Evolutionary conservation across 2,329 filamentous ascomycete species (phyloP).

Genomic region (Parasarocladium wereldwijsianum): DNA sequence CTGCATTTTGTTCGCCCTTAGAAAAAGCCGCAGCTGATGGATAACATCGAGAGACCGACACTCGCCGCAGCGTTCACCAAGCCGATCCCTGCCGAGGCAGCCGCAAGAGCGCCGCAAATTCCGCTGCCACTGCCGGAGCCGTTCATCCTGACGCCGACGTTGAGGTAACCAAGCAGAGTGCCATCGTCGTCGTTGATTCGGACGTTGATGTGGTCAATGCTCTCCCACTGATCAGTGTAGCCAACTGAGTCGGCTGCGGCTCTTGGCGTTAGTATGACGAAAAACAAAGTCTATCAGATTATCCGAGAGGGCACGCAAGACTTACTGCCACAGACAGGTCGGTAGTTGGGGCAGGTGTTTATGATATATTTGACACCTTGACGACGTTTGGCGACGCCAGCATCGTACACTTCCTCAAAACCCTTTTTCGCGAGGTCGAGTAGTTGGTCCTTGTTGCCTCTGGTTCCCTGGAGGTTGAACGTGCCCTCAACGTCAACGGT

Average conservation of each 20-base stretch:
- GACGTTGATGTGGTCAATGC: background rate
- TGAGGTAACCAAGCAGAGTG: background rate
- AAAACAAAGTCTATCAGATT: background rate
- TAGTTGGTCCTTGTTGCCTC: background rate
- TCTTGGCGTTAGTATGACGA: too few relatives aligned
- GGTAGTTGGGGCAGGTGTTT: too few relatives aligned
- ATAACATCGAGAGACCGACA: background rate
- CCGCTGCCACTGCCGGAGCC: background rate
- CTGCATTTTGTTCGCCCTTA: too few relatives aligned
- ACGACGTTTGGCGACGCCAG: background rate
- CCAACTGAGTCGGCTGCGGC: background rate
- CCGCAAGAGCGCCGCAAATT: background rate
- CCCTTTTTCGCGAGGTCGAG: constrained; percentile 2
- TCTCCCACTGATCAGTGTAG: constrained; percentile 1
- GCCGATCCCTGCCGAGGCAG: background rate
- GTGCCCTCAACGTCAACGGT: background rate
- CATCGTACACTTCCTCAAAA: background rate
- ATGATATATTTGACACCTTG: constrained; percentile 1
- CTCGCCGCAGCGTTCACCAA: background rate
- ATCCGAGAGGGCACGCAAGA: too few relatives aligned
- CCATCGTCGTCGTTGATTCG: constrained; percentile 1
- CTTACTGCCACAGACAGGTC: too few relatives aligned
- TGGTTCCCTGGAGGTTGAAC: background rate
- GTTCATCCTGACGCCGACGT: background rate
- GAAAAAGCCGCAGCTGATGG: too few relatives aligned